A percentile compares a stretch with the other conserved stretches of the same genome.
Evolutionary conservation across 371 early-diverging fungal genomes (phyloP).

Genomic region (Lichtheimia corymbifera): DNA sequence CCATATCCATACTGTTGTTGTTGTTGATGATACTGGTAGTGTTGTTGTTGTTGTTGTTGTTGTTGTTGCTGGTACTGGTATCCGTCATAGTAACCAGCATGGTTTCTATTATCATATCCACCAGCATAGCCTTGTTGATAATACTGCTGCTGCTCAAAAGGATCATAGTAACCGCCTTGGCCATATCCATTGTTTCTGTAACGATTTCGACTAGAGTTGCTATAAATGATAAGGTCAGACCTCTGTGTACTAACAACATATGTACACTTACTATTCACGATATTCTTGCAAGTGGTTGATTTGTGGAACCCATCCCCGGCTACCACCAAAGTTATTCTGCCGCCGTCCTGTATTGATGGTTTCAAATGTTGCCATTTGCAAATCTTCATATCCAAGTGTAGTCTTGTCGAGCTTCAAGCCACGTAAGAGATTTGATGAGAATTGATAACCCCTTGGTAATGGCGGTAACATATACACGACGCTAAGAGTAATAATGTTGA

Average conservation of each 20-base stretch:
- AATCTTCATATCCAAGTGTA: slow-evolving; percentile 53
- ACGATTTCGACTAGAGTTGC: slow-evolving; percentile 5
- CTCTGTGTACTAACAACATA: not conserved
- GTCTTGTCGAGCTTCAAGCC: slow-evolving; percentile 48
- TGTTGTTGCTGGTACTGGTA: slow-evolving; percentile 3
- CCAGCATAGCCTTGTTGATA: slow-evolving; percentile 10
- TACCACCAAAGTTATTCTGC: slow-evolving; percentile 9
- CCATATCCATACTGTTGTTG: not conserved
- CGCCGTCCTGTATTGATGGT: slow-evolving; percentile 33
- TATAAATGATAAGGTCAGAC: not conserved
- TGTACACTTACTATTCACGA: slow-evolving; percentile 26
- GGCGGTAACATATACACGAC: slow-evolving; percentile 54
- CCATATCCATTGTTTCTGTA: slow-evolving; percentile 7
- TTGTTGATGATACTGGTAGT: not conserved
- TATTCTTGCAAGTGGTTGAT: slow-evolving; percentile 50
- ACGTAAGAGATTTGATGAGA: slow-evolving; percentile 53
- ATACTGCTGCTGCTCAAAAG: slow-evolving; percentile 5
- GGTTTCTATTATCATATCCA: slow-evolving; percentile 16
- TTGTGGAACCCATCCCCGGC: slow-evolving; percentile 46
- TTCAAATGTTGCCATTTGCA: slow-evolving; percentile 55
- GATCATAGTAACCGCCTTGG: slow-evolving; percentile 7
- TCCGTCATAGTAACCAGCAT: slow-evolving; percentile 8
- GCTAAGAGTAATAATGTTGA: slow-evolving; percentile 28
- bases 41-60: not conserved
- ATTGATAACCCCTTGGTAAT: slow-evolving; percentile 38